Evolutionary conservation across 2,329 filamentous ascomycete species (phyloP).

Genomic region (Colletotrichum siamense): DNA sequence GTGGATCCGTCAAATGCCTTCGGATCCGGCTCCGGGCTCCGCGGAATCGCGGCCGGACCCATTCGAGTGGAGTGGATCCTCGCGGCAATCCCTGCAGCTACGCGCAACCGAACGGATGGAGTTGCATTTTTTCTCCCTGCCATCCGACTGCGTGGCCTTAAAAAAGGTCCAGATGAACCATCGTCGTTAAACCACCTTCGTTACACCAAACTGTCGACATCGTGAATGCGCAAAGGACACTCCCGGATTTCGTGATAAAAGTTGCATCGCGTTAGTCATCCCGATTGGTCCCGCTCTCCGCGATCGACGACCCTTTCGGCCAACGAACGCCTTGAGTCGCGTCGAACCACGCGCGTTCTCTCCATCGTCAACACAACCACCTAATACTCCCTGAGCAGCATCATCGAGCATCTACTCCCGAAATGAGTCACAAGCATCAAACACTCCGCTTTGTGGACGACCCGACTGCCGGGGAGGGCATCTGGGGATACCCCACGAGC

Average conservation of each 20-base stretch:
- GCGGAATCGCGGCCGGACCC: not conserved
- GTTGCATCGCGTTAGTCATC: not conserved
- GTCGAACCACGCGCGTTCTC: not conserved
- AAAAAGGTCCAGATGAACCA: not conserved
- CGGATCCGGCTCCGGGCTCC: not conserved
- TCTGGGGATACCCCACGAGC: constrained; percentile 45
- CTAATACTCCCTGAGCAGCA: not conserved
- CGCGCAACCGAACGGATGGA: not conserved
- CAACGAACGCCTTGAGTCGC: not conserved
- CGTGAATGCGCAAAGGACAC: not conserved
- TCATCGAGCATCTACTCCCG: not conserved
- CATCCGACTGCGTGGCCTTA: not conserved
- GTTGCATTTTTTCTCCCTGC: not conserved
- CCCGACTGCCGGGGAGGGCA: constrained; percentile 34
- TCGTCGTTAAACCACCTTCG: not conserved
- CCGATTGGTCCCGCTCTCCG: not conserved
- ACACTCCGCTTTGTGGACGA: constrained; percentile 42
- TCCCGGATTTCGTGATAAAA: not conserved
- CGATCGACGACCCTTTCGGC: not conserved
- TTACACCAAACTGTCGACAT: not conserved
- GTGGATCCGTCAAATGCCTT: not conserved
- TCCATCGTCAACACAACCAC: not conserved
- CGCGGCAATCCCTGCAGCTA: not conserved
- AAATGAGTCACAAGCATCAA: constrained; percentile 33
- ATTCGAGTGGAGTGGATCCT: not conserved